Base-by-base conservation (phyloP, 2,329 filamentous ascomycete species). In the Whalleya microplaca region DNA sequence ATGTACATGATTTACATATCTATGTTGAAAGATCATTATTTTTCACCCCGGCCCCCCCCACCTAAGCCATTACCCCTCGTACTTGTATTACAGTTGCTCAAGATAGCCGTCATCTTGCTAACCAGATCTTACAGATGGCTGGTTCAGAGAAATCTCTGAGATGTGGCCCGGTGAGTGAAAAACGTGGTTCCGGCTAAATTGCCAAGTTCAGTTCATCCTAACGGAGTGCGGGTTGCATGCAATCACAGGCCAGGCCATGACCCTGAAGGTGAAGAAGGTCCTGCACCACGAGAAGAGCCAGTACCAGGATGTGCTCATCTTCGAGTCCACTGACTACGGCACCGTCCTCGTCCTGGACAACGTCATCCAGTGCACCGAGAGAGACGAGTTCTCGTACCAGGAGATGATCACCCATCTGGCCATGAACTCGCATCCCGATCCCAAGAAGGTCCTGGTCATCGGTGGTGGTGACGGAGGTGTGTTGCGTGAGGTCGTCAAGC, bases 361-460 rank as follows among this genome's bases (percentile, higher is more conserved):
- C 75, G 95, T 97, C 75, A 96, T 99, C 77, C 95, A 99, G 81
- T 92, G 88, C 85, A 98, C 95, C 68, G 95, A 99, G 86, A 89
- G 94, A 66, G 92, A 99, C 74, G 95, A 99, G 83, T 99, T 98
- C 84, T 92, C 93, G 70, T 96, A 96, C 87, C 95, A 99, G 84
- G 95, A 99, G 86, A 99, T 99, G 95, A 99, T 99, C 79, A 93
- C 94, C 69, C 92, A 99, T 80, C 85, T 99, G 67, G 95, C 92
- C 79, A 92, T 99, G 89, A 95, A 96, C 86, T 92, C 94, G 51
- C 95, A 99, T 86, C 95, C 95, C 68, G 88, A 96, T 83, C 95
- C 95, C 73, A 95, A 98, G 87, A 96, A 93, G 80, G 95, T 99
- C 51, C 88, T 99, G 56, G 95, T 99, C 76, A 98, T 99, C 72